Evolutionary conservation across 2,329 filamentous ascomycete species (phyloP), one percentile per base, ranked within the genome.

Genomic region (Colletotrichum graminicola): DNA sequence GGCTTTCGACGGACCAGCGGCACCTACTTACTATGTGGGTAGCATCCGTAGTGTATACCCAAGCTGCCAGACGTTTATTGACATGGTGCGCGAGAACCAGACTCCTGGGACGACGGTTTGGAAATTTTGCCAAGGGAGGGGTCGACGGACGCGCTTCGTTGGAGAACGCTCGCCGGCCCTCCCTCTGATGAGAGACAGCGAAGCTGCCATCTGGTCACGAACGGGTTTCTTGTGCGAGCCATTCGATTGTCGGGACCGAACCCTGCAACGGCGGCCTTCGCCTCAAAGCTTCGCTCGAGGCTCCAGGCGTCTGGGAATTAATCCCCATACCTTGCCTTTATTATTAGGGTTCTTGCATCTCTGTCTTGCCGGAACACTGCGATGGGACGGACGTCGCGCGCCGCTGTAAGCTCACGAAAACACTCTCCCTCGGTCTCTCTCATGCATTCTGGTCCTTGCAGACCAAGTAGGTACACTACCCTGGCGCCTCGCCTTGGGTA

Each of bases 1-100:
- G 64, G 68, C 68, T 68, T 68, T 43, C 43, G 68, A 52, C 64
- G 68, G 68, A 68, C 68, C 36, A 39, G 64, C 59, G 68, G 68
- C 68, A 71, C 62, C 68, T 45, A 39, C 36, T 11, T 12, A 39
- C n/a, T n/a, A n/a, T n/a, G n/a, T n/a, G n/a, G n/a, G n/a, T n/a
- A n/a, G n/a, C n/a, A n/a, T n/a, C n/a, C n/a, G n/a, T n/a, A n/a
- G n/a, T n/a, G 36, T 11, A n/a, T 71, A 47, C 43, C 23, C 57
- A 59, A 45, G 29, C 59, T 68, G 65, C 59, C 64, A 71, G 2
- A 32, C 49, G 26, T 23, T 41, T 29, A 26, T 14, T 29, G 63
- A 62, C 51, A 56, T 71, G 57, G 67, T 66, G 67, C 64, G 64
- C 59, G 43, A 65, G 26, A 59, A 68, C 68, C 68, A 67, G 52